phyloP scores from a whole-genome alignment of 2,329 filamentous ascomycete species.

The Chrysoporthe puriensis region DNA sequence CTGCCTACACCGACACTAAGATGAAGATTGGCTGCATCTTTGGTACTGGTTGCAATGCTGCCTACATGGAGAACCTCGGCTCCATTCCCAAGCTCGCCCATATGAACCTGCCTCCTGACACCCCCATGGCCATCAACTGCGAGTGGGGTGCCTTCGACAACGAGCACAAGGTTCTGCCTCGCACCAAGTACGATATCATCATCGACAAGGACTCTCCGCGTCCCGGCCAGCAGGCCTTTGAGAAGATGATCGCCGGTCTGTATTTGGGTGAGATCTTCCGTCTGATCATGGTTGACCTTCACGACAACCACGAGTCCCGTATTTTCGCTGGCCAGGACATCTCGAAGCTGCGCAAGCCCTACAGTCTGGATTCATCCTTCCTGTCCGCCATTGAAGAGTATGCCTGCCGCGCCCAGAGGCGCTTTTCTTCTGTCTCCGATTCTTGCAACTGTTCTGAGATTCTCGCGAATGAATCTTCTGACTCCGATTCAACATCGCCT shows the following conservation, averaged over 20 bases:
- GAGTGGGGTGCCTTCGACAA: slow-evolving; percentile 98
- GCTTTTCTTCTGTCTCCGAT: not conserved
- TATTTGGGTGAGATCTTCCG: slow-evolving; percentile 96
- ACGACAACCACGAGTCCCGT: slow-evolving; percentile 73
- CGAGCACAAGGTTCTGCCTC: slow-evolving; percentile 83
- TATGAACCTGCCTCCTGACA: slow-evolving; percentile 82
- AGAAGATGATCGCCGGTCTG: slow-evolving; percentile 96
- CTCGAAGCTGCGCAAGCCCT: slow-evolving; percentile 78
- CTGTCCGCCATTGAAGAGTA: slow-evolving; percentile 89
- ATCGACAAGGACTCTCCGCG: slow-evolving; percentile 92
- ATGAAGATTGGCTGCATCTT: slow-evolving; percentile 99
- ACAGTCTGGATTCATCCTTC: slow-evolving; percentile 91
- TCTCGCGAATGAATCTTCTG: slow-evolving; percentile 17
- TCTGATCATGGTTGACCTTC: slow-evolving; percentile 80
- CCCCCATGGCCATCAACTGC: slow-evolving; percentile 94
- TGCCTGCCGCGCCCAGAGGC: slow-evolving; percentile 33
- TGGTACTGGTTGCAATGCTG: slow-evolving; percentile 96
- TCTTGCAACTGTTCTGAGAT: slow-evolving; percentile 2
- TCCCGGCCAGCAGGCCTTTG: slow-evolving; percentile 91
- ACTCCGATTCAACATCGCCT: not conserved
- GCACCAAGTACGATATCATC: slow-evolving; percentile 81
- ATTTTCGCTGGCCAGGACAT: slow-evolving; percentile 88
- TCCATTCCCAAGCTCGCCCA: slow-evolving; percentile 92
- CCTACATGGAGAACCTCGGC: slow-evolving; percentile 94
- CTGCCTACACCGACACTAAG: slow-evolving; percentile 89